Evolutionary conservation across 345 rosid genomes (phyloP), one percentile per base, ranked within the genome.

Genomic region (Syzygium jambos): DNA sequence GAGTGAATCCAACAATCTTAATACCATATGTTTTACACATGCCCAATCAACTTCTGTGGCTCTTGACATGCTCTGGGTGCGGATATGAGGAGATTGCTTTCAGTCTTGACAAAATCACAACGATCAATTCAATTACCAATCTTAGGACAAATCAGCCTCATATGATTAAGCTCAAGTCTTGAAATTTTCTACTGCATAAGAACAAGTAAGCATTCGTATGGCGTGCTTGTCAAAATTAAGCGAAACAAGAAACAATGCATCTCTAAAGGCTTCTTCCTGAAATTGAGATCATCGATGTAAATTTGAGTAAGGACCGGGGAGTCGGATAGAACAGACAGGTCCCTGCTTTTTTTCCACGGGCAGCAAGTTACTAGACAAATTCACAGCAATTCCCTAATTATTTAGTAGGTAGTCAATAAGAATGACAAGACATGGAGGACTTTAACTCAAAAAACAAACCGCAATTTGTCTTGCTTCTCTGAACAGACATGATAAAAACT

Each of bases 401-500:
- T 11, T 38, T 73, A 19, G 78, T 38, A 5, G 7, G 11, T 25
- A 73, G 82, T 73, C 82, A 21, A 73, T 73, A 38, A 34, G 46
- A 25, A 38, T 10, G 25, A 25, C 49, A 73, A 38, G 49, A 19
- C 25, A 11, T 34, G 25, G 4, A 34, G 80, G 49, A 73, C 19
- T 1, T 73, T 34, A 73, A 73, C 49, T 38, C 82, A 0, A 0
- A 0, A 73, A 38, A 38, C 27, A 38, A 73, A 49, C 49, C 19
- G 4, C 49, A 17, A 34, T 68, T 34, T 68, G 7, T 17, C 46
- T 19, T 73, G 82, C 49, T 73, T 38, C 22, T 73, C 82, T 73
- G 82, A 38, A 38, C 8, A 11, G 49, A 38, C 49, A 73, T 19
- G 23, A 73, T 73, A 19, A 0, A 38, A 73, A 73, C 46, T 19